Evolutionary conservation across 2,329 filamentous ascomycete genomes (phyloP), one percentile per base, ranked within the genome.

Genomic region (Colletotrichum sojae): DNA sequence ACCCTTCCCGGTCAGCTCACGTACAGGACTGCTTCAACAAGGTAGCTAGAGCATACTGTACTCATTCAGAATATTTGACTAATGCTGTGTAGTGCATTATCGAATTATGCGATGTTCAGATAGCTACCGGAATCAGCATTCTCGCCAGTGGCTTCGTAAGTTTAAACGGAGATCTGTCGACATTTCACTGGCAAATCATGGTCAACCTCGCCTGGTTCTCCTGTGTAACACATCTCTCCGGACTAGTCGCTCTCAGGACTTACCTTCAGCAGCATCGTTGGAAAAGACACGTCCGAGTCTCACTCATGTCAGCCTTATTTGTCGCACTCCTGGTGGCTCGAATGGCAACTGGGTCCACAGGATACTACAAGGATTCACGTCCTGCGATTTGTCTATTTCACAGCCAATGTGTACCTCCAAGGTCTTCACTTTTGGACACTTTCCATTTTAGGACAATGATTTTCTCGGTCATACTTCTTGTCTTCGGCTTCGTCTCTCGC

Each of bases 161-260:
- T 16, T 12, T 62, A 1, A 16, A 54, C 2, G 16, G 46, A 12
- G 9, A 8, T 2, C 16, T 62, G 1, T 73, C 73, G 1, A 61
- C 71, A 0, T 77, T 76, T 43, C 73, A 81, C 45, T 79, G 75
- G 77, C 69, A 76, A 39, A 65, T 77, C 1, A 70, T 76, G 10
- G 73, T 76, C 15, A 67, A 76, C 36, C 67, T 80, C 0, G 77
- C 75, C 1, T 81, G 78, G 78, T 76, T 80, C 51, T 75, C 77
- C 5, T 73, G 73, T 6, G 18, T 78, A 2, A 81, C 78, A 0
- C 78, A 81, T 46, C 18, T 63, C 2, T 55, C 60, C 4, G 51
- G 39, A 5, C 25, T 63, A 4, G 54, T 39, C 9, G 12, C 9
- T 2, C n/a, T 62, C 3, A 27, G 39, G 2, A 55, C 39, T 18